phyloP scores from a whole-genome alignment of 768 basidiomycete species.

The Dioszegia crocea region DNA sequence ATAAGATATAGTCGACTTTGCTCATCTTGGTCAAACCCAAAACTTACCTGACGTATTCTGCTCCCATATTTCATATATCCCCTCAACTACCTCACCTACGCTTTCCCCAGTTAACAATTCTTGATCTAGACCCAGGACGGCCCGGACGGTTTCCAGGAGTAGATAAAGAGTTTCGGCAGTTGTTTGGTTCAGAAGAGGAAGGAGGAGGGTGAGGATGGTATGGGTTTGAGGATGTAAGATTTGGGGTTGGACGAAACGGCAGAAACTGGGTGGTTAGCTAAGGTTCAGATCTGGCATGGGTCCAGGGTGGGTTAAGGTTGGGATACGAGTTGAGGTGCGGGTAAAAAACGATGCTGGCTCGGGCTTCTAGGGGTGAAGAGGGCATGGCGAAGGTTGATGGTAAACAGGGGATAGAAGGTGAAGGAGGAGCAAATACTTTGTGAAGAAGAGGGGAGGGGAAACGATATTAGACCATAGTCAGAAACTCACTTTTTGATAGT shows the following conservation, averaged over 20 bases:
- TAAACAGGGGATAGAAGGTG: too few species aligned
- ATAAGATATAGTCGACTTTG: too few species aligned
- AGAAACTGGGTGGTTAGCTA: slow-evolving; percentile 49
- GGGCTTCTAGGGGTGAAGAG: too few species aligned
- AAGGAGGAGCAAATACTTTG: too few species aligned
- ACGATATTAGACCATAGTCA: too few species aligned
- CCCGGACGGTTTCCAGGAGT: slow-evolving; percentile 77
- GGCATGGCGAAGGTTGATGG: too few species aligned
- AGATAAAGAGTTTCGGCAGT: slow-evolving; percentile 85
- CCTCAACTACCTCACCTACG: slow-evolving; percentile 62
- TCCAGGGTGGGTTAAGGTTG: too few species aligned
- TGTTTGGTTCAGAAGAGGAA: slow-evolving; percentile 73
- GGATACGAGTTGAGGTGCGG: too few species aligned
- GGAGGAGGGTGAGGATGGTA: slow-evolving; percentile 72
- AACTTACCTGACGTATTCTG: slow-evolving; percentile 75
- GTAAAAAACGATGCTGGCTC: too few species aligned
- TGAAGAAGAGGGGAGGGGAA: too few species aligned
- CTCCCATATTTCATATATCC: slow-evolving; percentile 74
- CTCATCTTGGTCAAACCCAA: too few species aligned
- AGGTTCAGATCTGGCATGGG: neutral
- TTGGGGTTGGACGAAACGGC: slow-evolving; percentile 55
- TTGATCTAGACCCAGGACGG: slow-evolving; percentile 68
- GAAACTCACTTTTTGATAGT: slow-evolving; percentile 80
- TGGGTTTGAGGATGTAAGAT: slow-evolving; percentile 63
- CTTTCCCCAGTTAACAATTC: slow-evolving; percentile 56